These are phyloP conservation scores for Globisporangium nunn DNA, from an alignment of 352 stramenopile genomes.

Conservation along the genomic window DNA sequence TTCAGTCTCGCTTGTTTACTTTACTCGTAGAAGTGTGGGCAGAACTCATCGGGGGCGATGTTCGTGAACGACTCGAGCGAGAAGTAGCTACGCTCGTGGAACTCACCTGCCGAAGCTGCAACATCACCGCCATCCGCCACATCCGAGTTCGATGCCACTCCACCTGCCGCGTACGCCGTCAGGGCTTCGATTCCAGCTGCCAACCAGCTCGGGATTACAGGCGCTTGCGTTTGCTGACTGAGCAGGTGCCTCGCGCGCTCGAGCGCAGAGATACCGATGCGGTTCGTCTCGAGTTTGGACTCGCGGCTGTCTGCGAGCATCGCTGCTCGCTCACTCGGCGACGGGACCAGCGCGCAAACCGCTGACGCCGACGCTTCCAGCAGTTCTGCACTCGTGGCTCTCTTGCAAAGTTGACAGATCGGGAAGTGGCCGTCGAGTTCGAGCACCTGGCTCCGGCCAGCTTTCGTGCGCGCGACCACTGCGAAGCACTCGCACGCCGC, in stretches of 20 bases:
- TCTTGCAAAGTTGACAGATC: constrained; percentile 43
- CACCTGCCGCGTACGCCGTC: constrained; percentile 14
- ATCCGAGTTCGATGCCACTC: neutral
- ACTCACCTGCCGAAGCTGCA: constrained; percentile 21
- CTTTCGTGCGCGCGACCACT: constrained; percentile 32
- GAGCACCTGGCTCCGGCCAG: constrained; percentile 38
- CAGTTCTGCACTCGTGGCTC: constrained; percentile 18
- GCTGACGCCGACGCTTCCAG: constrained; percentile 40
- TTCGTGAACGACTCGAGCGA: constrained; percentile 48
- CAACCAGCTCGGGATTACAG: constrained; percentile 6
- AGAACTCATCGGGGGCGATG: constrained; percentile 46
- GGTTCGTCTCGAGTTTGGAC: constrained; percentile 50
- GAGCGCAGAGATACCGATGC: constrained; percentile 32
- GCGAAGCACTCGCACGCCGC: constrained; percentile 46
- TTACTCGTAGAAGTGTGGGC: constrained; percentile 39
- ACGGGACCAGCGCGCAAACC: constrained; percentile 43
- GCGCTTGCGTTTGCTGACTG: constrained; percentile 1
- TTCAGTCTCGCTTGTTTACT: no score
- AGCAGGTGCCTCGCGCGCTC: constrained; percentile 41
- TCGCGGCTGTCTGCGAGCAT: constrained; percentile 43
- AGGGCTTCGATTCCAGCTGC: constrained; percentile 31
- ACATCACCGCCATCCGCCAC: constrained; percentile 4
- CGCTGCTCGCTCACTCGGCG: constrained; percentile 25
- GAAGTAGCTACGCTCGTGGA: constrained; percentile 53
- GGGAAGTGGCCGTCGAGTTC: constrained; percentile 54